phyloP scores from a whole-genome alignment of 306 rosid species.

The Rosa chinensis region DNA sequence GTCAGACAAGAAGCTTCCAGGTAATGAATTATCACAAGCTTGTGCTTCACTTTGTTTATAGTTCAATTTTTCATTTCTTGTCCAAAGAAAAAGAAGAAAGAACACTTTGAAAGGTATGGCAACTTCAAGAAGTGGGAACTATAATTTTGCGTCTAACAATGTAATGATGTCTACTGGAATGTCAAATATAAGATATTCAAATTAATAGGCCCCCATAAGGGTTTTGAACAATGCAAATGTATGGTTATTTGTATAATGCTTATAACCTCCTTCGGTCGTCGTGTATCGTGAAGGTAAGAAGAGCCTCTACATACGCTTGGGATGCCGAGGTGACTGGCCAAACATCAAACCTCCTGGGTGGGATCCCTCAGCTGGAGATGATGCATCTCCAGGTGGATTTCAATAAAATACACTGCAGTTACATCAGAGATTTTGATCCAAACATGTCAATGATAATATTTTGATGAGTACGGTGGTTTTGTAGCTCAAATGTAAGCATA shows the following conservation, averaged over 20 bases:
- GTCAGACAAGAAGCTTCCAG: constrained; percentile 85
- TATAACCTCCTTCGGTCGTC: background rate
- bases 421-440: background rate
- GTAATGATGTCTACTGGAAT: background rate
- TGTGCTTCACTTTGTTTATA: constrained; percentile 1
- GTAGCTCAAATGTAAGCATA: background rate
- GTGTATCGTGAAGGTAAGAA: constrained; percentile 58
- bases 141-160: background rate
- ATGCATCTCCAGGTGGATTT: constrained; percentile 2
- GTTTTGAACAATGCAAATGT: background rate
- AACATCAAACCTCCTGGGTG: constrained; percentile 93
- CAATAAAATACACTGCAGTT: background rate
- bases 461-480: background rate
- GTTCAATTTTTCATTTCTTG: background rate
- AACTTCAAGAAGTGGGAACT: background rate
- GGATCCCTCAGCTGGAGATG: constrained; percentile 71
- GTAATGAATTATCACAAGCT: constrained; percentile 33
- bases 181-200: background rate
- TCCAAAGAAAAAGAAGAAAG: background rate
- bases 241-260: background rate
- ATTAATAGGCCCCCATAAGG: background rate
- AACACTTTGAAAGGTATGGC: background rate
- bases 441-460: background rate
- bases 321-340: constrained; percentile 99
- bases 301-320: constrained; percentile 81